These are phyloP conservation scores for Trichoderma atrobrunneum DNA, from an alignment of 2,329 filamentous ascomycete species.

Conservation along the genomic window DNA sequence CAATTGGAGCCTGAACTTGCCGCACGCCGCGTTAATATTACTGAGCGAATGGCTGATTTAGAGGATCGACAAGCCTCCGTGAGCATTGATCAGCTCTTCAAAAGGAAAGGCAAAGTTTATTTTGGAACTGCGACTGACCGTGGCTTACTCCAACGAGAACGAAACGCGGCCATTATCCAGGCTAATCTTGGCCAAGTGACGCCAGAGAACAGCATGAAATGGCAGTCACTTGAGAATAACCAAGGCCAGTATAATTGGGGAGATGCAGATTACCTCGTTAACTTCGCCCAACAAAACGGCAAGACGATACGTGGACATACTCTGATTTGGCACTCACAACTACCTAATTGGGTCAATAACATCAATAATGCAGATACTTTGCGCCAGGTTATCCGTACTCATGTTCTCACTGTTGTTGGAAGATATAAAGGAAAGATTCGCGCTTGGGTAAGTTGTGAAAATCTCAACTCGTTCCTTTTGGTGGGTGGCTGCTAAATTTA, in stretches of 20 bases:
- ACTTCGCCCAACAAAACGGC: conserved; percentile 2
- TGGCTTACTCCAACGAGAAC: neutral
- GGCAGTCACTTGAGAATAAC: neutral
- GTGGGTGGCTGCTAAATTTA: neutral
- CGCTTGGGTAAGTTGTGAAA: neutral
- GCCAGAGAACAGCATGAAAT: conserved; percentile 11
- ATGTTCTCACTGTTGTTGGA: neutral
- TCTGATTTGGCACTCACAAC: conserved; percentile 1
- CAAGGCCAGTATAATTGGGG: neutral
- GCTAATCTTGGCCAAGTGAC: conserved; percentile 2
- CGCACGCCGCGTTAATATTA: neutral
- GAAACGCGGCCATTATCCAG: conserved; percentile 2
- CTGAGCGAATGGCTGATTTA: neutral
- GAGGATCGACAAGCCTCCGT: neutral
- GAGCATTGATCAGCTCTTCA: neutral
- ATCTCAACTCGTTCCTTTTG: neutral
- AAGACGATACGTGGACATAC: conserved; percentile 2
- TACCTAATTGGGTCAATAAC: neutral
- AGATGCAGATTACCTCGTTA: conserved; percentile 9
- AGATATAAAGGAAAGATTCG: conserved; percentile 7
- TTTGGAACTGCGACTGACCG: conserved; percentile 7
- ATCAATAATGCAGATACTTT: conserved; percentile 6
- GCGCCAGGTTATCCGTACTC: neutral
- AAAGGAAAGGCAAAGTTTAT: neutral
- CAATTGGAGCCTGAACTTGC: neutral